A percentile compares a stretch with the other conserved stretches of the same genome.
phyloP scores from a whole-genome alignment of 257 asterid genomes.

The Primulina huaijiensis region DNA sequence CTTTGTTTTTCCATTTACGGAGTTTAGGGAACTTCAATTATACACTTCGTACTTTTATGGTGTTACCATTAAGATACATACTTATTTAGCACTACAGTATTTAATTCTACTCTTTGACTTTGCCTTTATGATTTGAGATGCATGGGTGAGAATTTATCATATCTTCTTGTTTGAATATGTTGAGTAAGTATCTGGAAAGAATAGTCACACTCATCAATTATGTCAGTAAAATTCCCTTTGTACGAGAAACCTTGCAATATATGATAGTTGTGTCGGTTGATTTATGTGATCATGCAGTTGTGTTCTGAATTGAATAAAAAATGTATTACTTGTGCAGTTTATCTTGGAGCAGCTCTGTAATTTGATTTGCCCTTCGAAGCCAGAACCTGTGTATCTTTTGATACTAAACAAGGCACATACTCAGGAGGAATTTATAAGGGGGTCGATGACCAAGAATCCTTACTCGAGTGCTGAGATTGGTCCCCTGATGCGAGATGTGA shows the following conservation, averaged over 20 bases:
- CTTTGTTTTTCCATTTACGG: neutral
- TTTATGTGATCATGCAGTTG: neutral
- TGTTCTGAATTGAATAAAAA: constrained; percentile 17
- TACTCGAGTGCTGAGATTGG: constrained; percentile 97
- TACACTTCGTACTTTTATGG: constrained; percentile 1
- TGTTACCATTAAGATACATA: neutral
- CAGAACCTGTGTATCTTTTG: constrained; percentile 76
- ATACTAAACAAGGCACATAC: constrained; percentile 95
- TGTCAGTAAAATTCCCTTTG: constrained; percentile 11
- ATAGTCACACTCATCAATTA: neutral
- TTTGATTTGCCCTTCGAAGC: constrained; percentile 91
- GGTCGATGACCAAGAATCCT: constrained; percentile 99
- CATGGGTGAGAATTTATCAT: constrained; percentile 12
- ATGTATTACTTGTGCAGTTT: constrained; percentile 47
- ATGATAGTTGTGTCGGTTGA: neutral
- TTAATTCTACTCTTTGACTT: constrained; percentile 8
- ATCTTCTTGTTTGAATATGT: constrained; percentile 10
- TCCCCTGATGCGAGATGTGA: constrained; percentile 99
- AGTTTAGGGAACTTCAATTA: neutral
- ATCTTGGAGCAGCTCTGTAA: constrained; percentile 99
- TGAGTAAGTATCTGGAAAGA: constrained; percentile 4
- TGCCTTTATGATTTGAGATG: constrained; percentile 1
- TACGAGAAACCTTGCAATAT: neutral
- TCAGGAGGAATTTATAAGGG: constrained; percentile 98
- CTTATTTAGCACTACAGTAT: constrained; percentile 13